These are phyloP conservation scores for Phaeophleospora eucalypticola DNA, from an alignment of 2,329 filamentous ascomycete species.

Conservation along the genomic window DNA sequence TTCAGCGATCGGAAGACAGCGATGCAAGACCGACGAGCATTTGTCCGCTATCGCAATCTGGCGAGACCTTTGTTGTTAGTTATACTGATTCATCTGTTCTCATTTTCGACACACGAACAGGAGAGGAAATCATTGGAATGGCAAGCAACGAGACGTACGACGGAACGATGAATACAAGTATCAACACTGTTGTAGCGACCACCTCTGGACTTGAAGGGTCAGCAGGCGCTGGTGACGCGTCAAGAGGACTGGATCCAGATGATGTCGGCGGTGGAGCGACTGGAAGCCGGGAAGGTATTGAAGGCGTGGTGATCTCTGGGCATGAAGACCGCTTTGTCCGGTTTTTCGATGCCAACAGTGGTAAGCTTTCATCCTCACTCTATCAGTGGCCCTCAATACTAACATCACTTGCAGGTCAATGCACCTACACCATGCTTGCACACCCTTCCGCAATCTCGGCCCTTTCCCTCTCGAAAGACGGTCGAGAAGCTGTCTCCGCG, in stretches of 20 bases:
- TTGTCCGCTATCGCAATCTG: slow-evolving; percentile 74
- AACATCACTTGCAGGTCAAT: slow-evolving; percentile 67
- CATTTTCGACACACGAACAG: slow-evolving; percentile 86
- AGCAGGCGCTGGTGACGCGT: slow-evolving; percentile 55
- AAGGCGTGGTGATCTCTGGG: slow-evolving; percentile 91
- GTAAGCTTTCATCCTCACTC: slow-evolving; percentile 55
- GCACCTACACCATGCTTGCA: slow-evolving; percentile 97
- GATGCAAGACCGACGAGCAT: slow-evolving; percentile 81
- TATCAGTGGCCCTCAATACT: slow-evolving; percentile 8
- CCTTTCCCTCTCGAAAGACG: slow-evolving; percentile 86
- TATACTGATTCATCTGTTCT: slow-evolving; percentile 87
- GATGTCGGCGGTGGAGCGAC: slow-evolving; percentile 74
- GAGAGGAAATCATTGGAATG: slow-evolving; percentile 89
- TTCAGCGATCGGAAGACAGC: slow-evolving; percentile 55
- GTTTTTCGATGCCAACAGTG: slow-evolving; percentile 98
- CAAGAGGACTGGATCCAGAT: slow-evolving; percentile 68
- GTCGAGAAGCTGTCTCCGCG: slow-evolving; percentile 88
- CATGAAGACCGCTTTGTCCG: slow-evolving; percentile 95
- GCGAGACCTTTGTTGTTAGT: slow-evolving; percentile 87
- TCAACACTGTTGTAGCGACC: slow-evolving; percentile 88
- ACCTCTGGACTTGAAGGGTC: slow-evolving; percentile 66
- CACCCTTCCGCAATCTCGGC: slow-evolving; percentile 91
- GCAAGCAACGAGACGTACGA: slow-evolving; percentile 92
- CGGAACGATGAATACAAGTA: slow-evolving; percentile 72
- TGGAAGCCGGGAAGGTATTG: slow-evolving; percentile 68